Conservation (phyloP, 179 eudicot species). For the Beta lomatogona region DNA sequence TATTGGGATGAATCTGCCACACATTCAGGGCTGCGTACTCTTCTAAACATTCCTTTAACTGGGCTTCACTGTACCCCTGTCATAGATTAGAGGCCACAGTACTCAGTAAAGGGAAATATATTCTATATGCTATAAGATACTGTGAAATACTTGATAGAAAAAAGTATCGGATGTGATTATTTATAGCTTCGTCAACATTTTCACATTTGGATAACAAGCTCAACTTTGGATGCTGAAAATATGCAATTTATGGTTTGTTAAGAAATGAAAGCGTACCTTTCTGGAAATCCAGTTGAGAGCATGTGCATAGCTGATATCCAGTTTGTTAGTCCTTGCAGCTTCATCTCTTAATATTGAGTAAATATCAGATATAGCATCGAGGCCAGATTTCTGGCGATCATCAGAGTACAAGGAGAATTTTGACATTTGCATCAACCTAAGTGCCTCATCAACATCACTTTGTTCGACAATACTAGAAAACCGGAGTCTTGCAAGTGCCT, state of each 20-base stretch:
- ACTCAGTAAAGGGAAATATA: neutral
- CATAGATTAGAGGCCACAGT: neutral
- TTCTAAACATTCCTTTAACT: slow-evolving; percentile 89
- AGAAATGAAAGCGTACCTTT: slow-evolving; percentile 59
- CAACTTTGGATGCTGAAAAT: too few species aligned
- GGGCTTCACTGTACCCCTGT: slow-evolving; percentile 98
- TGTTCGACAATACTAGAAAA: slow-evolving; percentile 80
- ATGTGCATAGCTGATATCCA: slow-evolving; percentile 88
- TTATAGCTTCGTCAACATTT: neutral
- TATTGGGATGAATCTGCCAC: slow-evolving; percentile 98
- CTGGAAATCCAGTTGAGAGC: slow-evolving; percentile 99
- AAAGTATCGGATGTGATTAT: neutral
- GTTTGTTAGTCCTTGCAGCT: slow-evolving; percentile 78
- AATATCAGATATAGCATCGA: slow-evolving; percentile 95
- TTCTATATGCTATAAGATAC: neutral
- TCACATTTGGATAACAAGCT: neutral
- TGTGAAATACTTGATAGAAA: neutral
- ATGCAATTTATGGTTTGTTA: neutral
- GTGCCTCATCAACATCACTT: slow-evolving; percentile 98
- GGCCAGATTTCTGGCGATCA: slow-evolving; percentile 89
- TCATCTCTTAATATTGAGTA: slow-evolving; percentile 94
- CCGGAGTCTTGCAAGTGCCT: slow-evolving; percentile 99
- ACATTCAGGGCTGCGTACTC: slow-evolving; percentile 95
- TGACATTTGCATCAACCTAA: slow-evolving; percentile 95
- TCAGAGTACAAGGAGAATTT: slow-evolving; percentile 98